Base-by-base conservation (phyloP, 768 basidiomycete species). In the Rhodosporidiobolus sp. region DNA sequence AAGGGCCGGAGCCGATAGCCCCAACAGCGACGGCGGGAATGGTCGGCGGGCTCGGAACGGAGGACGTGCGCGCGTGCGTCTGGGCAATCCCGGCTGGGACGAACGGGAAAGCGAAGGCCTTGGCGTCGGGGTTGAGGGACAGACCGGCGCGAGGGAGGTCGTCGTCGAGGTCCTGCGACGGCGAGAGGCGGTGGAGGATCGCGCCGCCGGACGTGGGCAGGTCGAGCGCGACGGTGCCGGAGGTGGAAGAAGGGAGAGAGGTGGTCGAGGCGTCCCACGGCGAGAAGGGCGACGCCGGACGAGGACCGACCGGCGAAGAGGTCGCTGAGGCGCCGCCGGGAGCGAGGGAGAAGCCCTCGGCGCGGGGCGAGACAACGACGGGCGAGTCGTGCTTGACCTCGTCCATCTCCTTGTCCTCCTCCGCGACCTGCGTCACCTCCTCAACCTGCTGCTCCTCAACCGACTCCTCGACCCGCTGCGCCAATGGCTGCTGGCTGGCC, bases 91-190 rank as follows among this genome's bases (percentile, higher is more conserved):
- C 61, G 24, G 56, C 60, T 2, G 55, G 63, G 26, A 46, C 45
- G 63, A 67, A 60, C 30, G 71, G 65, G 70, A 75, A 75, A 17
- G 74, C 70, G 69, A 79, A 79, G 10, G 78, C 76, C 52, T 77
- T 76, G 26, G 78, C 76, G 35, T 71, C 76, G 26, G 78, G 78
- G 65, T 79, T 79, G 66, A 79, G 78, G 22, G 76, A 77, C 48
- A 79, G 73, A 17, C 74, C 74, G 19, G 58, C 73, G n/a, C 78
- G 76, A 19, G 78, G 74, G n/a, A 73, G 70, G 53, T 74, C 74
- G 73, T 76, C 70, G 19, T 65, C 49, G 46, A 72, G 48, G 60
- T 76, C 72, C 35, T 74, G 67, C 9, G 69, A 69, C 8, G 74
- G 73, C 34, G 74, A 76, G 24, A 72, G 38, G 35, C 72, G 69